A percentile compares a stretch with the other conserved stretches of the same genome.
These are phyloP conservation scores for Davidsoniella virescens DNA, from an alignment of 2,329 filamentous ascomycete genomes.

Conservation along the genomic window DNA sequence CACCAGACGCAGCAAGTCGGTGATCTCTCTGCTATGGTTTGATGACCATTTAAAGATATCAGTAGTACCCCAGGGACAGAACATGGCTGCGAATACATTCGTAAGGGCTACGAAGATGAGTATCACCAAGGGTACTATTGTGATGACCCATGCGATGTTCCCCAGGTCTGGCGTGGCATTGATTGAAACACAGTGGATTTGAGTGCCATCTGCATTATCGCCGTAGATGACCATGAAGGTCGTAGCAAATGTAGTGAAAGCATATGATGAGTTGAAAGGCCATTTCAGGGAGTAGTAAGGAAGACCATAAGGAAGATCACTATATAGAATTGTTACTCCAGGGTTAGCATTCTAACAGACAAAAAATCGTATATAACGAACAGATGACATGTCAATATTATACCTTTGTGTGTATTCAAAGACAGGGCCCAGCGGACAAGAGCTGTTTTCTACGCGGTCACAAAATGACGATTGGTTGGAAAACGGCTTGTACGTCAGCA, in stretches of 20 bases:
- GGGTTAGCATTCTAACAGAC: background rate
- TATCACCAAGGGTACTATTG: slow-evolving; percentile 62
- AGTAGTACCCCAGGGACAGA: slow-evolving; percentile 82
- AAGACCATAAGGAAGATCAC: slow-evolving; percentile 29
- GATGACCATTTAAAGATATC: slow-evolving; percentile 94
- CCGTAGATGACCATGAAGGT: slow-evolving; percentile 63
- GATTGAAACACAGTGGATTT: slow-evolving; percentile 68
- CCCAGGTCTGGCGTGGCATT: slow-evolving; percentile 74
- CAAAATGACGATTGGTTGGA: slow-evolving; percentile 48
- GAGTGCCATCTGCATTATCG: slow-evolving; percentile 30
- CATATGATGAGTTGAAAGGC: slow-evolving; percentile 65
- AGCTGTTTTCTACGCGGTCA: slow-evolving; percentile 37
- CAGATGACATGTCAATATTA: background rate
- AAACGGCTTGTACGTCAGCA: slow-evolving; percentile 63
- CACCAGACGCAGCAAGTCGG: slow-evolving; percentile 71
- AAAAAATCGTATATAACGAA: background rate
- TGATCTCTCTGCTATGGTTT: slow-evolving; percentile 82
- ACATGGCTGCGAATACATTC: slow-evolving; percentile 70
- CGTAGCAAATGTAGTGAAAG: slow-evolving; percentile 66
- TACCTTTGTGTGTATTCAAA: slow-evolving; percentile 36
- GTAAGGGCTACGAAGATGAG: slow-evolving; percentile 67
- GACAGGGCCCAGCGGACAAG: slow-evolving; percentile 60
- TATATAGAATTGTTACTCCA: slow-evolving; percentile 13
- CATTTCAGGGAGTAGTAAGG: slow-evolving; percentile 60
- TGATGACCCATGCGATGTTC: slow-evolving; percentile 48